Conservation (phyloP, 2,329 filamentous ascomycete species). For the Botrytis porri region DNA sequence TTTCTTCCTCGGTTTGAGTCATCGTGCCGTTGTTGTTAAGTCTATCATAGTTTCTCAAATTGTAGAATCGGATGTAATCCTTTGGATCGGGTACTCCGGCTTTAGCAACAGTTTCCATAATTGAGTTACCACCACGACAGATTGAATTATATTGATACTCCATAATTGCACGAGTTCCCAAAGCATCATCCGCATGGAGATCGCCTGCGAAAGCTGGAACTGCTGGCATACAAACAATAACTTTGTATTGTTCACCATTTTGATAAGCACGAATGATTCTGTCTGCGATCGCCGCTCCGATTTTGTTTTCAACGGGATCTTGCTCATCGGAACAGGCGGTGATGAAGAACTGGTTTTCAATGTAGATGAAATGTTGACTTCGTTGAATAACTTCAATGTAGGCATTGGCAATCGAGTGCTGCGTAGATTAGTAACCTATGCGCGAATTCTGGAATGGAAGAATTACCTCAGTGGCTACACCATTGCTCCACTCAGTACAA, state of each 20-base stretch:
- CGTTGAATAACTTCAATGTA: slow-evolving; percentile 71
- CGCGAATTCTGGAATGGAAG: not conserved
- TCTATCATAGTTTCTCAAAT: slow-evolving; percentile 78
- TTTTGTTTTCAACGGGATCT: slow-evolving; percentile 70
- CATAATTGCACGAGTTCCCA: slow-evolving; percentile 82
- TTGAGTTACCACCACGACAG: slow-evolving; percentile 71
- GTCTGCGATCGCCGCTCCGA: slow-evolving; percentile 75
- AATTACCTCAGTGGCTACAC: slow-evolving; percentile 51
- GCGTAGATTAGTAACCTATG: slow-evolving; percentile 10
- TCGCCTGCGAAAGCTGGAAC: slow-evolving; percentile 83
- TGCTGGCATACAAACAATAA: slow-evolving; percentile 75
- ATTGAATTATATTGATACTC: slow-evolving; percentile 83
- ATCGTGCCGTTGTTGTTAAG: slow-evolving; percentile 69
- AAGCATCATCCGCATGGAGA: slow-evolving; percentile 65
- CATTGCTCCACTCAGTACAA: slow-evolving; percentile 58
- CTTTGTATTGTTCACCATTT: slow-evolving; percentile 64
- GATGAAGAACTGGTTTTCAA: slow-evolving; percentile 86
- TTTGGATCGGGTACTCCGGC: slow-evolving; percentile 65
- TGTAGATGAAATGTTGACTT: slow-evolving; percentile 72
- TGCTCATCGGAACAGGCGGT: slow-evolving; percentile 71
- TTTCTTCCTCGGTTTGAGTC: slow-evolving; percentile 56
- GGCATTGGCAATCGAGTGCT: slow-evolving; percentile 81
- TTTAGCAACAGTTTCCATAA: slow-evolving; percentile 66
- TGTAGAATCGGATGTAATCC: slow-evolving; percentile 80
- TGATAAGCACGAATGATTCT: slow-evolving; percentile 69